A percentile compares a stretch with the other conserved stretches of the same genome.
phyloP scores from a whole-genome alignment of 805 yeast species.

The Saccharomyces jurei region DNA sequence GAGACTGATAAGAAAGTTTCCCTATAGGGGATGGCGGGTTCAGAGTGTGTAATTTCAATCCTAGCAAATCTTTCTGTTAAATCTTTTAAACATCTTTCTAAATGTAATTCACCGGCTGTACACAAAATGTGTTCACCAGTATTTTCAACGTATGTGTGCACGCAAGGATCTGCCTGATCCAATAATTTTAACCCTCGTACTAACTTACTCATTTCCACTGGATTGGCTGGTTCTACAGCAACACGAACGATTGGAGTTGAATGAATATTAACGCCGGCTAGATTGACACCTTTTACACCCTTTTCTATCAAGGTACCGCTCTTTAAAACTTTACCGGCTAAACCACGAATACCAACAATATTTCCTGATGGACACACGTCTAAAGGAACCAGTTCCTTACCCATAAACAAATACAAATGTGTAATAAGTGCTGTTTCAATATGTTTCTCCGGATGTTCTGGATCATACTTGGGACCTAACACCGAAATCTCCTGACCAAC shows the following conservation, averaged over 20 bases:
- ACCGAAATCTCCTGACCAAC: slow-evolving; percentile 71
- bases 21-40: slow-evolving; percentile 89
- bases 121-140: slow-evolving; percentile 90
- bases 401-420: slow-evolving; percentile 80
- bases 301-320: slow-evolving; percentile 73
- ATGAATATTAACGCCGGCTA: slow-evolving; percentile 66
- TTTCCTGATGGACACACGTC: slow-evolving; percentile 87
- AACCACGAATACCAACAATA: slow-evolving; percentile 88
- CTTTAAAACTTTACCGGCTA: slow-evolving; percentile 73
- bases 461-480: slow-evolving; percentile 82
- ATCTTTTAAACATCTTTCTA: slow-evolving; percentile 91
- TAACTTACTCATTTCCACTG: slow-evolving; percentile 65
- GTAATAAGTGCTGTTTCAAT: slow-evolving; percentile 51
- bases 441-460: slow-evolving; percentile 49
- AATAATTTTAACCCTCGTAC: slow-evolving; percentile 72
- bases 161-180: slow-evolving; percentile 90
- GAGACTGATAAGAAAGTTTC: slow-evolving; percentile 61
- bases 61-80: slow-evolving; percentile 86
- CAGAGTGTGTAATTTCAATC: slow-evolving; percentile 74
- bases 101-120: slow-evolving; percentile 93
- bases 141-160: slow-evolving; percentile 75
- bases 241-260: slow-evolving; percentile 91
- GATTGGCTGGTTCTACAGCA: slow-evolving; percentile 91
- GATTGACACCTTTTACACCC: slow-evolving; percentile 53
- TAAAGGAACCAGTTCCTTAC: slow-evolving; percentile 74